These are phyloP conservation scores for Cyberlindnera meyerae DNA, from an alignment of 805 yeast species.

Conservation along the genomic window DNA sequence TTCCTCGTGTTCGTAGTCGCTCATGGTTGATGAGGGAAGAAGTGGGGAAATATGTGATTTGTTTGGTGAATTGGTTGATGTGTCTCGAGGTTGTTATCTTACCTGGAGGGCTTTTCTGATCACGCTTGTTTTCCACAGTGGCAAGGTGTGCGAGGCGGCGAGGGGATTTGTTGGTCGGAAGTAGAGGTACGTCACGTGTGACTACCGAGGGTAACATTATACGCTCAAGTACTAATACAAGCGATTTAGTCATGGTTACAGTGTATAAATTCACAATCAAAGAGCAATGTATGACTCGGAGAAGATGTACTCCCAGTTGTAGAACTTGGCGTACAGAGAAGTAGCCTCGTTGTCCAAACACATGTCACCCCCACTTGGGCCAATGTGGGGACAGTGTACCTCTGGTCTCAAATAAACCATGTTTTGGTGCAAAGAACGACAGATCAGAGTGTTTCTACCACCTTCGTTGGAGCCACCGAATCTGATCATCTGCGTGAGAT, in stretches of 20 bases:
- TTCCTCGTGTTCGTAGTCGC: conserved; percentile 24
- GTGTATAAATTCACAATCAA: no score
- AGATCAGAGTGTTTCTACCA: conserved; percentile 24
- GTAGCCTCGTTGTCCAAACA: not conserved
- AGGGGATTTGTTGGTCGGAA: not conserved
- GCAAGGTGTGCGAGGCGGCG: not conserved
- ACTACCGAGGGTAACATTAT: not conserved
- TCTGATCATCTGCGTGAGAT: conserved; percentile 4
- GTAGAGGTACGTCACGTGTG: not conserved
- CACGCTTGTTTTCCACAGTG: not conserved
- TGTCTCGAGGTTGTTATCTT: no score
- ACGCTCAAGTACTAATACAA: not conserved
- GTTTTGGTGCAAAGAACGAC: conserved; percentile 24
- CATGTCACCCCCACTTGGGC: conserved; percentile 5
- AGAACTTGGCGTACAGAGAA: no score
- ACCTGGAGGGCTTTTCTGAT: no score
- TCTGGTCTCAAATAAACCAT: conserved; percentile 22
- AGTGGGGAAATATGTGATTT: no score
- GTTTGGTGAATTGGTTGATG: not conserved
- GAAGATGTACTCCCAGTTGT: no score
- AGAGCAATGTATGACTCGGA: not conserved
- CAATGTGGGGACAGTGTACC: conserved; percentile 22
- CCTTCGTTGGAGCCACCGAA: conserved; percentile 24
- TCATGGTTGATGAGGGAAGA: no score
- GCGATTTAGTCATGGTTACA: not conserved